A percentile compares a stretch with the other conserved stretches of the same genome.
These are phyloP conservation scores for Curvularia spicifera DNA, from an alignment of 2,329 filamentous ascomycete genomes.

Conservation along the genomic window DNA sequence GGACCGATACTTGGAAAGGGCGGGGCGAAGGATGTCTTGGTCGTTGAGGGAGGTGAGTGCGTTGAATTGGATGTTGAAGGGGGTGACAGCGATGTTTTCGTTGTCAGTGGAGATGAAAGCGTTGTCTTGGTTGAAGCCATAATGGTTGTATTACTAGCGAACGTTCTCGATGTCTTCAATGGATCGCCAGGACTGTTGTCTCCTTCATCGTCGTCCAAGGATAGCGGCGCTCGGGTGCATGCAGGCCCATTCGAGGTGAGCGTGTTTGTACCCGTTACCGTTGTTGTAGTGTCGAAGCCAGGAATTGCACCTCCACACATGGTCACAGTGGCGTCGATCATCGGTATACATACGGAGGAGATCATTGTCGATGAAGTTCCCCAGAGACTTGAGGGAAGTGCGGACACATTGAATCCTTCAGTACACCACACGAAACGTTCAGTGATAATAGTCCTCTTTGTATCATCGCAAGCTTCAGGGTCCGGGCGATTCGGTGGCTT, in stretches of 20 bases:
- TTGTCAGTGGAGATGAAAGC: neutral
- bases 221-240: constrained; percentile 32
- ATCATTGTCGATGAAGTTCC: constrained; percentile 22
- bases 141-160: constrained; percentile 12
- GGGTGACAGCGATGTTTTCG: neutral
- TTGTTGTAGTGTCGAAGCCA: constrained; percentile 21
- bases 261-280: constrained; percentile 14
- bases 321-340: constrained; percentile 22
- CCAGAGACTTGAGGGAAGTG: constrained; percentile 5
- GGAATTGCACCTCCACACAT: constrained; percentile 22
- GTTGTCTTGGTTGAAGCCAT: constrained; percentile 4
- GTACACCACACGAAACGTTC: constrained; percentile 31
- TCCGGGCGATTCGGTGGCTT: constrained; percentile 15
- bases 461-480: constrained; percentile 26
- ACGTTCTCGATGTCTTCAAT: constrained; percentile 8
- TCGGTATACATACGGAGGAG: constrained; percentile 26
- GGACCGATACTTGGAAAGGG: constrained; percentile 4
- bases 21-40: neutral
- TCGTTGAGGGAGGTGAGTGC: neutral
- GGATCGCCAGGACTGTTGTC: constrained; percentile 27
- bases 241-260: constrained; percentile 17
- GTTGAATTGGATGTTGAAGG: neutral
- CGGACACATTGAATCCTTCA: constrained; percentile 20
- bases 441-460: constrained; percentile 32
- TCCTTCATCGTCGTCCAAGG: constrained; percentile 41